Evolutionary conservation across 2,329 filamentous ascomycete genomes (phyloP).

Genomic region (Aspergillus viridinutans): DNA sequence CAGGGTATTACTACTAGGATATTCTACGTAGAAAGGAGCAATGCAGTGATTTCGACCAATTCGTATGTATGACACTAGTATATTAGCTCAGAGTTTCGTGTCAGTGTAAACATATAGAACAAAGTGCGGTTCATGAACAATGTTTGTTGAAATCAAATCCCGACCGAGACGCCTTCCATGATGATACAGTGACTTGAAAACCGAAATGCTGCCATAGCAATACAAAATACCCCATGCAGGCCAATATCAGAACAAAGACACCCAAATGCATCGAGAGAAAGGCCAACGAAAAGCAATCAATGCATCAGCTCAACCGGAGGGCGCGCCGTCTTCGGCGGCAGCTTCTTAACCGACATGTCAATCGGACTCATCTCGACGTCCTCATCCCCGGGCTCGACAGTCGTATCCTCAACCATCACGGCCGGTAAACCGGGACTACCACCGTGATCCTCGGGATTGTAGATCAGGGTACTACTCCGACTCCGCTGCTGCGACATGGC

Average conservation of each 20-base stretch:
- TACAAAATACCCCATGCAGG: background rate
- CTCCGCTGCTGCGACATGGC: conserved; percentile 34
- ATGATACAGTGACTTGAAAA: background rate
- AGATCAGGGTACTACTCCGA: conserved; percentile 58
- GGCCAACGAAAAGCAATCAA: conserved; percentile 13
- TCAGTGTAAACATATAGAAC: background rate
- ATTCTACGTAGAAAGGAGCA: background rate
- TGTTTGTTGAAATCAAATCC: background rate
- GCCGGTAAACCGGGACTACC: conserved; percentile 56
- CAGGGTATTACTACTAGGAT: background rate
- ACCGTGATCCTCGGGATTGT: conserved; percentile 59
- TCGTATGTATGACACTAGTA: conserved; percentile 1
- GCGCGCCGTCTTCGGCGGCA: conserved; percentile 49
- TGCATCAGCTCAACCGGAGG: conserved; percentile 57
- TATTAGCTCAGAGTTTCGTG: background rate
- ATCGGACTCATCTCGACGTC: conserved; percentile 42
- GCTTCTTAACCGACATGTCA: conserved; percentile 41
- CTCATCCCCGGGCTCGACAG: conserved; percentile 41
- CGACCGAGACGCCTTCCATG: background rate
- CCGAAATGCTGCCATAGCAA: background rate
- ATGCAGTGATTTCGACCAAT: background rate
- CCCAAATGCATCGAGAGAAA: background rate
- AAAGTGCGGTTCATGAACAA: background rate
- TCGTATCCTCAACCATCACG: conserved; percentile 62
- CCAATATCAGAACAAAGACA: background rate